Evolutionary conservation across 1,284 basidiomycete genomes (phyloP).

Genomic region (Tausonia pullulans): DNA sequence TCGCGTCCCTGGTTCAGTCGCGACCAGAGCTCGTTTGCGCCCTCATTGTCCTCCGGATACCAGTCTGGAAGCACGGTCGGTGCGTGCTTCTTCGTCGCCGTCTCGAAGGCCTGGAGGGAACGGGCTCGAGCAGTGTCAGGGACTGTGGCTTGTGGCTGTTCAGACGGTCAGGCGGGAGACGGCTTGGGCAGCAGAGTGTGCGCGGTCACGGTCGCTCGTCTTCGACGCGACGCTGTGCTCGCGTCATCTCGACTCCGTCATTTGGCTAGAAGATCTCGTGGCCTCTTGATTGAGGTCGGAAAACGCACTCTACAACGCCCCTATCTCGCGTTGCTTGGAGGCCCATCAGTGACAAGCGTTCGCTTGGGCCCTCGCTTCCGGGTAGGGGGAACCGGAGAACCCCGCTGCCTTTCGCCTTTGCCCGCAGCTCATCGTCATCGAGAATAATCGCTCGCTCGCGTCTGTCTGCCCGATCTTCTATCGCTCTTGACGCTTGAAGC

Average conservation of each 20-base stretch:
- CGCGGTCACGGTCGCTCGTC: no score
- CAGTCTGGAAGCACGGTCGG: not conserved
- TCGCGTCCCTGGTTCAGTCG: conserved; percentile 14
- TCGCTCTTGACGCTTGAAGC: not conserved
- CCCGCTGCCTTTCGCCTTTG: not conserved
- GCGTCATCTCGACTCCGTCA: no score
- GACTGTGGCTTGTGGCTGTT: not conserved
- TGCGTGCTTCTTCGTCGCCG: not conserved
- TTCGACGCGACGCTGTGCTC: no score
- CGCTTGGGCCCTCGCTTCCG: no score
- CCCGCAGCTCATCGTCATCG: not conserved
- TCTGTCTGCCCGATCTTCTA: not conserved
- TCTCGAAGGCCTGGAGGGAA: not conserved
- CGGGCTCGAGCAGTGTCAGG: not conserved
- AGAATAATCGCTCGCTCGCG: not conserved
- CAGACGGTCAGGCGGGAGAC: not conserved
- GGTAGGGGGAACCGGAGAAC: not conserved
- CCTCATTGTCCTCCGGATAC: not conserved
- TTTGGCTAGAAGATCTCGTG: no score
- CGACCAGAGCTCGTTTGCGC: conserved; percentile 3
- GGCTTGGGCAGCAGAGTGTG: no score
- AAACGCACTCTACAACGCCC: no score
- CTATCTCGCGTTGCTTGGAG: no score
- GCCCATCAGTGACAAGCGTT: no score
- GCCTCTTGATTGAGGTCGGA: no score